phyloP scores from a whole-genome alignment of 305 asterid genomes.

The Rubia peregrina region DNA sequence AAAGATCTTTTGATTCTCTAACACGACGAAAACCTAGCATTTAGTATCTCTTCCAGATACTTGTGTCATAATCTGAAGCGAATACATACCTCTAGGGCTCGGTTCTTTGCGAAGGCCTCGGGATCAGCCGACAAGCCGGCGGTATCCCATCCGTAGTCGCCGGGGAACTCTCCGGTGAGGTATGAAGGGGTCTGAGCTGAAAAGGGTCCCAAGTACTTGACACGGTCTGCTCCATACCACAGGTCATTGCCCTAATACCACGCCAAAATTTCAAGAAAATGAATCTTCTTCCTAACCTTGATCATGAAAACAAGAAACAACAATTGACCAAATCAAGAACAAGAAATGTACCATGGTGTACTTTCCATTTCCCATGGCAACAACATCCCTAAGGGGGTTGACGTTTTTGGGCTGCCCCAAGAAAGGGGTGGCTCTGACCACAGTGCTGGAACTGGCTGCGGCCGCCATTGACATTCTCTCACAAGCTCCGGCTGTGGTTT shows the following conservation, averaged over 20 bases:
- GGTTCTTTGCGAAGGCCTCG: slow-evolving; percentile 72
- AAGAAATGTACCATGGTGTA: slow-evolving; percentile 44
- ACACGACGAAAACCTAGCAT: background rate
- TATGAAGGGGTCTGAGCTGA: slow-evolving; percentile 84
- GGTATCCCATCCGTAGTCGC: slow-evolving; percentile 89
- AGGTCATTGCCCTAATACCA: slow-evolving; percentile 43
- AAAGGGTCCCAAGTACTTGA: slow-evolving; percentile 85
- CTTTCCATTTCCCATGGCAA: slow-evolving; percentile 50
- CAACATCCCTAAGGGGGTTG: slow-evolving; percentile 56
- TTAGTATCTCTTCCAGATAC: background rate
- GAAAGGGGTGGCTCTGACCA: slow-evolving; percentile 66
- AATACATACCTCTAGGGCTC: slow-evolving; percentile 62
- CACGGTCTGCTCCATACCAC: slow-evolving; percentile 79
- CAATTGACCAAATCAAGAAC: background rate
- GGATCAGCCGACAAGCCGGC: slow-evolving; percentile 87
- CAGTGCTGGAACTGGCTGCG: slow-evolving; percentile 49
- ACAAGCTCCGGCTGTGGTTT: slow-evolving; percentile 1
- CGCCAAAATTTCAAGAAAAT: background rate
- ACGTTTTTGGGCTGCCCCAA: slow-evolving; percentile 61
- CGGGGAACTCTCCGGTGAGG: slow-evolving; percentile 77
- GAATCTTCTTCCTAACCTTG: background rate
- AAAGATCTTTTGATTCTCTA: background rate
- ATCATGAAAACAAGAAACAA: background rate
- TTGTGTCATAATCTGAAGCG: background rate
- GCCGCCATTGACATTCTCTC: slow-evolving; percentile 51